Percentiles rank a stretch among this genome's conserved stretches.
Conservation (phyloP, 352 stramenopile species). For the Elongisporangium undulatum region DNA sequence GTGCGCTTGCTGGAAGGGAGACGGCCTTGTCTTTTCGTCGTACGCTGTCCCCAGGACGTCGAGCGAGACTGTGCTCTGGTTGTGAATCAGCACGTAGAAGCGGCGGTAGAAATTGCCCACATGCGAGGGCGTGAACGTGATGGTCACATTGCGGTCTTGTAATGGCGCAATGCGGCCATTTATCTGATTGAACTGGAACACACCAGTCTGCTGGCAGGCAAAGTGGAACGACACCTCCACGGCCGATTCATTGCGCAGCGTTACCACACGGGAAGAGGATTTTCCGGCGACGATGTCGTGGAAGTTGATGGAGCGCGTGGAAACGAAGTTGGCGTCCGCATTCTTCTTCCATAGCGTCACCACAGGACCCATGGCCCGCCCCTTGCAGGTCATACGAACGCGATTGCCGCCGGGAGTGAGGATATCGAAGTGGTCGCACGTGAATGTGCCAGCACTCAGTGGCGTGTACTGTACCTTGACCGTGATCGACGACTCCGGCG, state of each 20-base stretch:
- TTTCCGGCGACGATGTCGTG: conserved; percentile 74
- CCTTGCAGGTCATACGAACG: conserved; percentile 71
- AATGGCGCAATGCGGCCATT: conserved; percentile 77
- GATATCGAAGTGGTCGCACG: conserved; percentile 89
- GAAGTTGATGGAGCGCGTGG: conserved; percentile 86
- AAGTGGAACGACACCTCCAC: conserved; percentile 78
- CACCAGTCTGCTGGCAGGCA: conserved; percentile 55
- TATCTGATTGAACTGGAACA: conserved; percentile 85
- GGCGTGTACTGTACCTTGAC: conserved; percentile 82
- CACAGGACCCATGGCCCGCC: conserved; percentile 45
- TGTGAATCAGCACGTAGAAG: conserved; percentile 82
- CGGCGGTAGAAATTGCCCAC: conserved; percentile 90
- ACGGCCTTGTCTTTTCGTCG: conserved; percentile 85
- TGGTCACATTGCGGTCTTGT: conserved; percentile 71
- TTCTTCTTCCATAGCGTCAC: conserved; percentile 86
- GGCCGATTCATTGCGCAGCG: conserved; percentile 76
- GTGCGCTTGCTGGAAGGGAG: conserved; percentile 89
- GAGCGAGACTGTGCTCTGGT: conserved; percentile 82
- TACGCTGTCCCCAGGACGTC: conserved; percentile 89
- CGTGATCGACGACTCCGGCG: conserved; percentile 57
- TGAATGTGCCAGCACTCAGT: conserved; percentile 81
- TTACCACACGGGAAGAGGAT: conserved; percentile 64
- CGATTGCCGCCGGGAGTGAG: conserved; percentile 85
- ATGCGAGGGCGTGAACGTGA: conserved; percentile 75
- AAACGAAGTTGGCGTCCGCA: conserved; percentile 60